A percentile compares a stretch with the other conserved stretches of the same genome.
Evolutionary conservation across 75 land plant species (phyloP).

Genomic region (Isoetes taiwanensis): DNA sequence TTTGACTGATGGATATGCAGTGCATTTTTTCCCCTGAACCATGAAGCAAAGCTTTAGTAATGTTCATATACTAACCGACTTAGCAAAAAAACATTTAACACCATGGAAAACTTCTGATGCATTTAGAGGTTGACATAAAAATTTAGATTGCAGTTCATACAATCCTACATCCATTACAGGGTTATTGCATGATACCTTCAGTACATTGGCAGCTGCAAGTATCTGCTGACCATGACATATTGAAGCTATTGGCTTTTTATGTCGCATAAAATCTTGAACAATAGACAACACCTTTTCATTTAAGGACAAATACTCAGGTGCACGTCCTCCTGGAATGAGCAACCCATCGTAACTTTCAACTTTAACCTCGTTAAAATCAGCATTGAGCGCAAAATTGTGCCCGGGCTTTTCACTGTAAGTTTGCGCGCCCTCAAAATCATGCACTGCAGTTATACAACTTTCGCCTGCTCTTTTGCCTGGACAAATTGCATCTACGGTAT

Average conservation of each 20-base stretch:
- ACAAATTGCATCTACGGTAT: slow-evolving; percentile 76
- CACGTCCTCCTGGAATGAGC: slow-evolving; percentile 92
- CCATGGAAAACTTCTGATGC: too few species aligned
- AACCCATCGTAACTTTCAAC: slow-evolving; percentile 63
- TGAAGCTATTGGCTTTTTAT: slow-evolving; percentile 81
- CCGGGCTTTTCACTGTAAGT: slow-evolving; percentile 97
- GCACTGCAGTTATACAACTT: slow-evolving; percentile 74
- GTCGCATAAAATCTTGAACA: slow-evolving; percentile 51
- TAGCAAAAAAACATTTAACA: too few species aligned
- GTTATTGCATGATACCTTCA: too few species aligned
- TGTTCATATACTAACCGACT: too few species aligned
- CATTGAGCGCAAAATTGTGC: slow-evolving; percentile 61
- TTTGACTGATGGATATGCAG: slow-evolving; percentile 95
- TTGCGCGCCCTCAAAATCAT: slow-evolving; percentile 98
- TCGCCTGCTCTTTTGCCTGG: slow-evolving; percentile 76
- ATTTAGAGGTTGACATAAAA: too few species aligned
- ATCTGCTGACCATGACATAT: slow-evolving; percentile 98
- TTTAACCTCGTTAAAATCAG: slow-evolving; percentile 44
- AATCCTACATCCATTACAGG: too few species aligned
- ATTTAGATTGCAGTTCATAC: too few species aligned
- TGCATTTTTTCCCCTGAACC: slow-evolving; percentile 75
- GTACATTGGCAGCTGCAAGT: slow-evolving; percentile 83
- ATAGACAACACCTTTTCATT: slow-evolving; percentile 53
- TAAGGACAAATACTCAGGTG: slow-evolving; percentile 89
- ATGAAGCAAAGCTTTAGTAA: too few species aligned